phyloP scores from a whole-genome alignment of 805 yeast species.

The Ogataea siamensis region DNA sequence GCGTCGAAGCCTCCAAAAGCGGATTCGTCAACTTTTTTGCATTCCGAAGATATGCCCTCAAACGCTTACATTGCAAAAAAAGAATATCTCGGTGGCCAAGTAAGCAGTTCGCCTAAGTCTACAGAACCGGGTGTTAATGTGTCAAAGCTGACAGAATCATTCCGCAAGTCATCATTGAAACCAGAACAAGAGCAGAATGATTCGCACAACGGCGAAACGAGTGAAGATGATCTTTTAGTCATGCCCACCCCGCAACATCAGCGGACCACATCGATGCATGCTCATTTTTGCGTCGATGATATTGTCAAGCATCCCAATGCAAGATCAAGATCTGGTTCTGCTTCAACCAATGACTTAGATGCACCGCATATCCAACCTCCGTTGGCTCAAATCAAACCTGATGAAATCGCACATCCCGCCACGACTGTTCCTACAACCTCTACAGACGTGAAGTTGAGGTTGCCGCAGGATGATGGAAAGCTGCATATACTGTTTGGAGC shows the following conservation, averaged over 20 bases:
- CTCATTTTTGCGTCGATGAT: conserved; percentile 74
- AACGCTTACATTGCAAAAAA: no score
- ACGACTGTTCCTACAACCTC: conserved; percentile 9
- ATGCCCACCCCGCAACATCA: conserved; percentile 37
- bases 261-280: conserved; percentile 66
- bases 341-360: conserved; percentile 30
- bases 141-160: conserved; percentile 30
- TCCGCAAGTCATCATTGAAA: conserved; percentile 9
- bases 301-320: conserved; percentile 49
- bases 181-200: conserved; percentile 4
- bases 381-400: conserved; percentile 10
- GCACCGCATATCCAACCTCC: conserved; percentile 12
- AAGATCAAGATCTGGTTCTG: conserved; percentile 36
- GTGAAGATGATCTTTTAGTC: conserved; percentile 7
- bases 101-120: background rate
- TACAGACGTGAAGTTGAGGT: conserved; percentile 34
- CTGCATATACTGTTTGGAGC: conserved; percentile 56
- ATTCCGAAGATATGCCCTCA: background rate
- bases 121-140: background rate
- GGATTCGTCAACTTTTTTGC: background rate
- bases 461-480: conserved; percentile 53
- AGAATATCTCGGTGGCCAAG: no score
- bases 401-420: conserved; percentile 3
- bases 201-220: no score
- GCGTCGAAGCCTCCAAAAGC: background rate